phyloP scores from a whole-genome alignment of 2,329 filamentous ascomycete species.

The Fusarium buharicum region DNA sequence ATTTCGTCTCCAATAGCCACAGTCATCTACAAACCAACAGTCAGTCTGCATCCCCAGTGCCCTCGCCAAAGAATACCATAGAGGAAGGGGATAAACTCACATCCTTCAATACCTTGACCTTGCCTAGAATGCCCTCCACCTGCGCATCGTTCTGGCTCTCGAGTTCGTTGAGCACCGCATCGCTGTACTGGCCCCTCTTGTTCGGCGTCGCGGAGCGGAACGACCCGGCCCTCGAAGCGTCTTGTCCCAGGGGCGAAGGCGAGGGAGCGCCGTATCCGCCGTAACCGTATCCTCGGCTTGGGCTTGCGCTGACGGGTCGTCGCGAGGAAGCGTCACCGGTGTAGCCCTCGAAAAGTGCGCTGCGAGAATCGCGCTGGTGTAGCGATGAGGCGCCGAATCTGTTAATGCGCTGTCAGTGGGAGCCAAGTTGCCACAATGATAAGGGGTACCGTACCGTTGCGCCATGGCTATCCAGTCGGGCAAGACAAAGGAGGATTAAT shows the following conservation, averaged over 20 bases:
- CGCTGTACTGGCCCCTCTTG: constrained; percentile 86
- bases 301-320: constrained; percentile 58
- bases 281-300: constrained; percentile 63
- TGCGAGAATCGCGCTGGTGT: constrained; percentile 78
- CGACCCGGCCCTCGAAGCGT: constrained; percentile 20
- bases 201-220: constrained; percentile 78
- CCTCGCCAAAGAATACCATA: not conserved
- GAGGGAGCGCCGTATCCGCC: constrained; percentile 46
- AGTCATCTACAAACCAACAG: constrained; percentile 71
- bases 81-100: constrained; percentile 62
- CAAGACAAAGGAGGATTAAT: constrained; percentile 5
- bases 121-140: constrained; percentile 88
- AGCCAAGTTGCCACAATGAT: constrained; percentile 1
- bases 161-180: constrained; percentile 89
- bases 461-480: constrained; percentile 45
- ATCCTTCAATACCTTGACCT: constrained; percentile 89
- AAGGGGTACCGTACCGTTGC: constrained; percentile 49
- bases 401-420: not conserved
- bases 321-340: constrained; percentile 57
- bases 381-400: constrained; percentile 76
- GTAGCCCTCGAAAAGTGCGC: constrained; percentile 80
- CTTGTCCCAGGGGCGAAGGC: constrained; percentile 31
- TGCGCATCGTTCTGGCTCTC: constrained; percentile 96
- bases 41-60: constrained; percentile 11
- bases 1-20: constrained; percentile 96